Evolutionary conservation across 495 filamentous ascomycete genomes (phyloP), one percentile per base, ranked within the genome.

Genomic region (Penicillium soppii): DNA sequence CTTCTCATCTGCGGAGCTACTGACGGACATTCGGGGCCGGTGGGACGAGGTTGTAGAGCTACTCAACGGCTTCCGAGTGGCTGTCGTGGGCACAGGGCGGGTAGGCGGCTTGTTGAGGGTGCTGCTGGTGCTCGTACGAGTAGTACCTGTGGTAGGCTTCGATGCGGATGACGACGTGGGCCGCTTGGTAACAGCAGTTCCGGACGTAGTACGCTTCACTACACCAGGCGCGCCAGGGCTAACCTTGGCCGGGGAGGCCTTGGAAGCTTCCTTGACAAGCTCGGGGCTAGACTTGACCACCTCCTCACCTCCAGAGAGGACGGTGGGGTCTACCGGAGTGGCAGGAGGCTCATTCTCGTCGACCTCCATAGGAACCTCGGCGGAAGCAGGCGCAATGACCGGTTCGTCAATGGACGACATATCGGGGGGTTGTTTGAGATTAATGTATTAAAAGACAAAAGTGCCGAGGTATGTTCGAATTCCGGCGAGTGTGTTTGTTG

Each of bases 1-100:
- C 50, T 74, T 78, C 50, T 78, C 74, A 52, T 78, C 74, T 5
- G 73, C 73, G n/a, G 73, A 76, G 57, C 74, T 76, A 52, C 72
- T 74, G 39, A 76, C 57, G 5, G 74, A 78, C 5, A 68, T 66
- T 5, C 72, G 71, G 26, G 74, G 73, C 12, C 73, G 68, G 33
- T 78, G 74, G 21, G 70, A 69, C 26, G 73, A 63, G 17, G 69
- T 65, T 8, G 71, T 74, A 4, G 74, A 68, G 13, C 61, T 67
- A 53, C 67, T 66, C 52, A 72, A 53, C 1, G 70, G 67, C 47
- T 70, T 73, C 22, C 74, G 70, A n/a, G 56, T 53, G 10, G 67
- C 63, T 4, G 70, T 59, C 2, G 73, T 73, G 20, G 71, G 68
- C 3, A 69, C 42, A 2, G 73, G 71, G 8, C 74, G 72, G 2